Evolutionary conservation across 2,329 filamentous ascomycete species (phyloP).

Genomic region (Xylariaceae sp.): DNA sequence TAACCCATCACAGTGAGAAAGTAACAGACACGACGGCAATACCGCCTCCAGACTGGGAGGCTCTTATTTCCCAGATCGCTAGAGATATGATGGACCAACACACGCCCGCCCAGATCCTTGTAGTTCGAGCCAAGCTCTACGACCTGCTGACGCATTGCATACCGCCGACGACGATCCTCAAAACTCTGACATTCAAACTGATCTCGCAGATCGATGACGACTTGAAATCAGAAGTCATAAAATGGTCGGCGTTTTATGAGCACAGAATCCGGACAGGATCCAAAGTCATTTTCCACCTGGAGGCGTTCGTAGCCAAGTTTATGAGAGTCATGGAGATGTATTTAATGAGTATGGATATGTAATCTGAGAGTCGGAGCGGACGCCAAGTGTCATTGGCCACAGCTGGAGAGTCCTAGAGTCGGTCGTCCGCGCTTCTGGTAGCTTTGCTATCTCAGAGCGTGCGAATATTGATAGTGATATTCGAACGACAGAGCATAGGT

Average conservation of each 20-base stretch:
- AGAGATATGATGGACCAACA: slow-evolving; percentile 90
- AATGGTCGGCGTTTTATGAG: slow-evolving; percentile 96
- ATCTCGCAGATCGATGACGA: slow-evolving; percentile 82
- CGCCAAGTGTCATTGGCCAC: no score
- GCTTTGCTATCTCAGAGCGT: no score
- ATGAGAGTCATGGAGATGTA: slow-evolving; percentile 95
- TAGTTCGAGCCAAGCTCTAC: slow-evolving; percentile 91
- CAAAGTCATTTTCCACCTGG: slow-evolving; percentile 96
- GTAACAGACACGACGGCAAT: slow-evolving; percentile 84
- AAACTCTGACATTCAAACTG: slow-evolving; percentile 91
- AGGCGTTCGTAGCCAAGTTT: slow-evolving; percentile 97
- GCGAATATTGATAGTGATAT: no score
- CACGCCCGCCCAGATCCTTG: slow-evolving; percentile 80
- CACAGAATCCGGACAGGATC: slow-evolving; percentile 87
- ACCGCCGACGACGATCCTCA: slow-evolving; percentile 87
- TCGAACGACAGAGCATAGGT: no score
- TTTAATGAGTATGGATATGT: slow-evolving; percentile 79
- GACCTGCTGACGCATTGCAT: slow-evolving; percentile 97
- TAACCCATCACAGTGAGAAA: slow-evolving; percentile 65
- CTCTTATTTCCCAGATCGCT: slow-evolving; percentile 83
- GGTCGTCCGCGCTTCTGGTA: no score
- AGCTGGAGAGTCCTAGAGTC: no score
- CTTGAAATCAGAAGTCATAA: slow-evolving; percentile 86
- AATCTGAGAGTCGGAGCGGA: no score
- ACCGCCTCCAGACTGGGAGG: slow-evolving; percentile 95